Conservation (phyloP, 164 flowering plant genomes). For the Vitis cinerea region DNA sequence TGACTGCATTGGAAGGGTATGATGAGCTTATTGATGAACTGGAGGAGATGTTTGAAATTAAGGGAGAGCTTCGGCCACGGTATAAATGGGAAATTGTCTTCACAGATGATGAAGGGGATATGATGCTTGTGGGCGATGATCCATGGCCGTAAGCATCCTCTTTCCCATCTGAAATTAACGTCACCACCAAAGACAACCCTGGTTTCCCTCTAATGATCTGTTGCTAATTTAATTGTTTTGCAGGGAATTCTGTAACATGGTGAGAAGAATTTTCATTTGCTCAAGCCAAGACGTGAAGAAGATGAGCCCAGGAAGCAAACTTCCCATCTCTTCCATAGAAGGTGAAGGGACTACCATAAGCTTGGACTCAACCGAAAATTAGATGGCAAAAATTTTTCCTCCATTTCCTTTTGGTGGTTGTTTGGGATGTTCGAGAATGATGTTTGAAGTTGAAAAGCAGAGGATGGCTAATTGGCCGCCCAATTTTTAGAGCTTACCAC, state of each 20-base stretch:
- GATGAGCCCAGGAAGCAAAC: slow-evolving; percentile 48
- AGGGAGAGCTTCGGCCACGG: slow-evolving; percentile 62
- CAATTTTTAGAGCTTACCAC: slow-evolving; percentile 27
- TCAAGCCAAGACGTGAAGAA: slow-evolving; percentile 82
- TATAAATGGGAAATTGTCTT: slow-evolving; percentile 81
- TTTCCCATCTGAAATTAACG: background rate
- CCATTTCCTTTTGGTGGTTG: background rate
- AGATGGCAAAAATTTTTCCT: background rate
- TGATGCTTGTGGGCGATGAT: slow-evolving; percentile 92
- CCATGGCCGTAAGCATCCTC: slow-evolving; percentile 69
- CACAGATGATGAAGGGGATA: slow-evolving; percentile 94
- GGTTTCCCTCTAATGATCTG: background rate
- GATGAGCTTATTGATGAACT: slow-evolving; percentile 69
- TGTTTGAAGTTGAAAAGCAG: background rate
- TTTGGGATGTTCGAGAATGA: background rate
- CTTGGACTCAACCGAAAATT: slow-evolving; percentile 31
- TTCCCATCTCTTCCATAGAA: slow-evolving; percentile 32
- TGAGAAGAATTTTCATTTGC: slow-evolving; percentile 70
- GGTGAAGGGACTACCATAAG: slow-evolving; percentile 39
- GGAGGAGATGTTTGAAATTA: slow-evolving; percentile 80
- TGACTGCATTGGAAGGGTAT: slow-evolving; percentile 61
- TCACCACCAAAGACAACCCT: background rate
- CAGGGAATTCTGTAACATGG: slow-evolving; percentile 94
- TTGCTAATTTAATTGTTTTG: slow-evolving; percentile 8
- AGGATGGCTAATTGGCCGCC: slow-evolving; percentile 16